Evolutionary conservation across 768 basidiomycete species (phyloP).

Genomic region (Lentinula sp.): DNA sequence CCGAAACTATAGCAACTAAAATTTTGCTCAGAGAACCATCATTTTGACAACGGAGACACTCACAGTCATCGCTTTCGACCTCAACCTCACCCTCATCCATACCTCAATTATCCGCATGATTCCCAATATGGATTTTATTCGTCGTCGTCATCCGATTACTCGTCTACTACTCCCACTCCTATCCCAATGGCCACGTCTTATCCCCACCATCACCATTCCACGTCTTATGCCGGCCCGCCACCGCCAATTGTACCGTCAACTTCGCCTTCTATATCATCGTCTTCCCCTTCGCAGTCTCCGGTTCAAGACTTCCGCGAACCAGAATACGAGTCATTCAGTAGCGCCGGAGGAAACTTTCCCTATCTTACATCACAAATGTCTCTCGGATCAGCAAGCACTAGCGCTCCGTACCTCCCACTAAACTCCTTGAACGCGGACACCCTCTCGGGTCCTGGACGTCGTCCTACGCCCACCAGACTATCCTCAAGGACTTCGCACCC

Average conservation of each 20-base stretch:
- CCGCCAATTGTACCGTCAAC: not conserved
- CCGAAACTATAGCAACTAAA: not conserved
- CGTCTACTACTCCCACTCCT: not conserved
- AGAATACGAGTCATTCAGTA: not conserved
- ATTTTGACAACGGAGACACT: not conserved
- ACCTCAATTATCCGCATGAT: not conserved
- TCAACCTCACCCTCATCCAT: not conserved
- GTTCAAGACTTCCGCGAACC: not conserved
- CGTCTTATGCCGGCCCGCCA: not conserved
- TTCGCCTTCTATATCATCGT: not conserved
- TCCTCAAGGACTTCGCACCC: not conserved
- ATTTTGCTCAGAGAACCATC: not conserved
- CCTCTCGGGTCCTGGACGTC: not conserved
- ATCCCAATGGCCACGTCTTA: not conserved
- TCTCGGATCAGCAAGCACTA: not conserved
- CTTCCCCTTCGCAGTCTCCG: not conserved
- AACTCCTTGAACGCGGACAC: not conserved
- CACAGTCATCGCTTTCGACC: not conserved
- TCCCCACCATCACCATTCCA: not conserved
- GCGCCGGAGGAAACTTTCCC: not conserved
- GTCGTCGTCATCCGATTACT: not conserved
- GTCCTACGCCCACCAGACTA: not conserved
- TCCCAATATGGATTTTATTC: not conserved
- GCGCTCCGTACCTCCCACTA: not conserved
- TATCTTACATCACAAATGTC: not conserved